A percentile compares a stretch with the other conserved stretches of the same genome.
These are phyloP conservation scores for Aspergillus diversus DNA, from an alignment of 495 filamentous ascomycete species.

Conservation along the genomic window DNA sequence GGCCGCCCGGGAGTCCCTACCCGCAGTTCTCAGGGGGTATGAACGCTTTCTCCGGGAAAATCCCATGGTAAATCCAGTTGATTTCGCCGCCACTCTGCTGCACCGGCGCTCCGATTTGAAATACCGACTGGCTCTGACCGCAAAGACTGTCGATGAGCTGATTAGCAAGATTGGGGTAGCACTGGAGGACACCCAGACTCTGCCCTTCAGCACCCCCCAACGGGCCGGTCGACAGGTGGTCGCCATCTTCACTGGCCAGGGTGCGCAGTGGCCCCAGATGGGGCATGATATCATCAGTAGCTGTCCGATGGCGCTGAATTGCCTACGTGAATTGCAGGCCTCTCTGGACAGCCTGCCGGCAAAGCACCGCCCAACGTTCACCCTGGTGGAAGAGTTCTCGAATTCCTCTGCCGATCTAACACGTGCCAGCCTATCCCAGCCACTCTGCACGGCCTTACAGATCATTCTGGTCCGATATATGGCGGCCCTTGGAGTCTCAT, in stretches of 20 bases:
- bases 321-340: too few relatives aligned
- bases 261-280: conserved; percentile 69
- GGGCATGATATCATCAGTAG: conserved; percentile 30
- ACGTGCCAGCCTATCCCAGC: conserved; percentile 46
- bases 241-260: conserved; percentile 61
- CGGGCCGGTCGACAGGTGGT: conserved; percentile 23
- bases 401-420: conserved; percentile 18
- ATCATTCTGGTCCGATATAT: conserved; percentile 33
- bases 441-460: conserved; percentile 42
- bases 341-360: neutral
- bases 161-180: neutral
- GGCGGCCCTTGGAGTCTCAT: conserved; percentile 24
- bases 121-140: neutral
- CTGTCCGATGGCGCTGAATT: neutral
- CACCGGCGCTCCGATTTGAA: neutral
- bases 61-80: neutral
- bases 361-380: neutral
- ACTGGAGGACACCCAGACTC: neutral
- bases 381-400: conserved; percentile 21
- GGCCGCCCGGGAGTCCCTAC: neutral
- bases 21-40: neutral
- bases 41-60: neutral
- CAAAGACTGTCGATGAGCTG: neutral
- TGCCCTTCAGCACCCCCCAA: neutral
- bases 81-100: neutral